A percentile compares a stretch with the other conserved stretches of the same genome.
Evolutionary conservation across 2,329 filamentous ascomycete species (phyloP).

Genomic region (Sporothrix luriei): DNA sequence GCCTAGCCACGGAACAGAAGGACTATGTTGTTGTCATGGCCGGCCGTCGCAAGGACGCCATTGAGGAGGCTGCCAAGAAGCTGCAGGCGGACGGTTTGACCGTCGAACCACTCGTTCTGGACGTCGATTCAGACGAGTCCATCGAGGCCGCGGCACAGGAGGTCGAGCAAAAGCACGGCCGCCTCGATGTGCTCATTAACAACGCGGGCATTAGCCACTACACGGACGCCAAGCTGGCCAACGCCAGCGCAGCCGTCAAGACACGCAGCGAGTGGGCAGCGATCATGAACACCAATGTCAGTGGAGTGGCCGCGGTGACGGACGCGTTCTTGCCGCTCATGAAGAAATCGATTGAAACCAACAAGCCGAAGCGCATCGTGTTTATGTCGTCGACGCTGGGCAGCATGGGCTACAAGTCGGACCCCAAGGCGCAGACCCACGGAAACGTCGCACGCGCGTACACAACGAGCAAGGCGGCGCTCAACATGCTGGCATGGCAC

Average conservation of each 20-base stretch:
- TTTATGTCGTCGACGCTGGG: constrained; percentile 38
- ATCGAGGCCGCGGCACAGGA: constrained; percentile 44
- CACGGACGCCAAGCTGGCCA: background rate
- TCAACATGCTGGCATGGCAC: constrained; percentile 40
- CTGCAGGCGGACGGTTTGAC: constrained; percentile 40
- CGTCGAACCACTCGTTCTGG: constrained; percentile 47
- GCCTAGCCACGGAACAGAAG: constrained; percentile 44
- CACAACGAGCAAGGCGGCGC: constrained; percentile 39
- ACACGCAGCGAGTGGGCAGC: background rate
- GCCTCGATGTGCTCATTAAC: constrained; percentile 43
- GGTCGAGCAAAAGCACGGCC: constrained; percentile 42
- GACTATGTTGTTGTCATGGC: constrained; percentile 48
- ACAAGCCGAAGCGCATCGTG: constrained; percentile 37
- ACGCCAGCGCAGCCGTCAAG: constrained; percentile 1
- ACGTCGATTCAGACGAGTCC: constrained; percentile 48
- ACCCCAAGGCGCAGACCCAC: constrained; percentile 32
- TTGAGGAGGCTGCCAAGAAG: constrained; percentile 43
- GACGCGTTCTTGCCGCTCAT: constrained; percentile 43
- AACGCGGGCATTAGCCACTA: constrained; percentile 39
- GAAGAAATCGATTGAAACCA: constrained; percentile 37
- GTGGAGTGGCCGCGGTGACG: constrained; percentile 40
- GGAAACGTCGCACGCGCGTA: constrained; percentile 35
- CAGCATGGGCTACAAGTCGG: constrained; percentile 35
- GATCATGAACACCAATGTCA: constrained; percentile 37
- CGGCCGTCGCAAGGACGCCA: constrained; percentile 44